Evolutionary conservation across 2,329 filamentous ascomycete genomes (phyloP), one percentile per base, ranked within the genome.

Genomic region (Raffaelea albimanens): DNA sequence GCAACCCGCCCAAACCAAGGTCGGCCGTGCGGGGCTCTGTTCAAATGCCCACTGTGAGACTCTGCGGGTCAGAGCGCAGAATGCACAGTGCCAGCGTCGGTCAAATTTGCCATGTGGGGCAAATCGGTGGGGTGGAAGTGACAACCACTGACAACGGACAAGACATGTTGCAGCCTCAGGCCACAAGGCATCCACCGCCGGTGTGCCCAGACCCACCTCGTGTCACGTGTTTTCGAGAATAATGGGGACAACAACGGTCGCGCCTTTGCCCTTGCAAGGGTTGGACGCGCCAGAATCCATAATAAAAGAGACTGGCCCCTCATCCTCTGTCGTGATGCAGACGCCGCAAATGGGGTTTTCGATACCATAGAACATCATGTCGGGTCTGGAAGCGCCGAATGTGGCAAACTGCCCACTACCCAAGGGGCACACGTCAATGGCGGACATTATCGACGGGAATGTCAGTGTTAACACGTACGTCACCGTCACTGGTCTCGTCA

Each of bases 221-320:
- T 7, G 13, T 29, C 97, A 91, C 75, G 97, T 93, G 68, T 93
- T 93, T 63, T 97, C 97, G 75, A 95, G 97, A 64, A 90, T 87
- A 69, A 97, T 91, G 69, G 91, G 86, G 91, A 98, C 97, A 72
- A 59, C 83, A 67, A 66, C 65, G 63, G 64, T 55, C 44, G 57
- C 25, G 25, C 7, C 25, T 29, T 29, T 29, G 25, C n/a, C n/a
- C n/a, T n/a, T n/a, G n/a, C n/a, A n/a, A n/a, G n/a, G n/a, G n/a
- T n/a, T n/a, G n/a, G n/a, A n/a, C n/a, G n/a, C n/a, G n/a, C n/a
- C n/a, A n/a, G n/a, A n/a, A n/a, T n/a, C n/a, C n/a, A n/a, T n/a
- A n/a, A n/a, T n/a, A n/a, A n/a, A n/a, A n/a, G n/a, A n/a, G n/a
- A n/a, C n/a, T n/a, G n/a, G n/a, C n/a, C n/a, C n/a, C n/a, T n/a